Conservation (phyloP, 371 early-diverging fungal genomes). For the Mortierella sp. region DNA sequence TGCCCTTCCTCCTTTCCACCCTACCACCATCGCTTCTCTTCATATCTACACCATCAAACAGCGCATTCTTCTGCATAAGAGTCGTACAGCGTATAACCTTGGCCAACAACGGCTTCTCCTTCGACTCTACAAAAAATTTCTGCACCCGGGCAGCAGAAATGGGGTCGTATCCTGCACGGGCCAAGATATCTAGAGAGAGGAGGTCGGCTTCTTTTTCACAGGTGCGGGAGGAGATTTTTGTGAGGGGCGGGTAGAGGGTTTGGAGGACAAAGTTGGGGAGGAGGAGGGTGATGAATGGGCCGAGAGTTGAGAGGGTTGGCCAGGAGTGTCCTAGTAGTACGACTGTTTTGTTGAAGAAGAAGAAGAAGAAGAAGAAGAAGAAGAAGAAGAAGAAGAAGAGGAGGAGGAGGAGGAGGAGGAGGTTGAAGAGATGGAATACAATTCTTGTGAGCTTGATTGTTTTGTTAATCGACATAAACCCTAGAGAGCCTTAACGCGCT, state of each 20-base stretch:
- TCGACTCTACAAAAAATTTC: neutral
- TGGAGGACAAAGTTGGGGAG: neutral
- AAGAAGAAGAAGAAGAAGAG: no score
- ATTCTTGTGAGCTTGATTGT: neutral
- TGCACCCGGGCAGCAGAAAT: neutral
- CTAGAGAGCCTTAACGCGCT: no score
- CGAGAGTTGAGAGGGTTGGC: neutral
- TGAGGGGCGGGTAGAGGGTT: neutral
- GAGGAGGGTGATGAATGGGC: neutral
- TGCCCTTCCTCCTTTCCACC: no score
- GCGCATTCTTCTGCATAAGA: no score
- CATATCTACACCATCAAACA: no score
- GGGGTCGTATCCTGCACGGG: conserved; percentile 21
- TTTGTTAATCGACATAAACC: no score
- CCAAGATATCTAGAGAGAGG: conserved; percentile 7
- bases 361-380: no score
- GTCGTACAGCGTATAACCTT: neutral
- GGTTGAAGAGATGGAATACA: neutral
- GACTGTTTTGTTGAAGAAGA: no score
- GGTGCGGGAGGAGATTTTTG: neutral
- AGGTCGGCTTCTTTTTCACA: conserved; percentile 14
- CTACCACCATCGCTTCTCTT: no score
- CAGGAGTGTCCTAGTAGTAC: neutral
- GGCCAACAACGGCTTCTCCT: neutral
- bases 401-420: neutral